These are phyloP conservation scores for Stramenopiles sp. DNA, from an alignment of 352 stramenopile species.

Conservation along the genomic window DNA sequence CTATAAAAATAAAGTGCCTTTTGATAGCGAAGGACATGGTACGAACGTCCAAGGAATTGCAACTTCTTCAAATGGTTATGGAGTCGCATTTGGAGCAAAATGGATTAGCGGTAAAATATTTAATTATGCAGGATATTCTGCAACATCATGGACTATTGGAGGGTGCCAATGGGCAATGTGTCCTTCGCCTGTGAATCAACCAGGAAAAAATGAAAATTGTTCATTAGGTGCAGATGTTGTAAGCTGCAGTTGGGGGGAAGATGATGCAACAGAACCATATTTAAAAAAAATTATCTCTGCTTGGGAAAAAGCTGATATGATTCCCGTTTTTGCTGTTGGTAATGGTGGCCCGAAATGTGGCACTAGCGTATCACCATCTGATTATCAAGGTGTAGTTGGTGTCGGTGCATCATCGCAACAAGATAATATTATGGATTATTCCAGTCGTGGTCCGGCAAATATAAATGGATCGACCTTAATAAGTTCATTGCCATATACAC, in stretches of 20 bases:
- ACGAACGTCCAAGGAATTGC: slow-evolving; percentile 25
- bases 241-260: slow-evolving; percentile 33
- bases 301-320: slow-evolving; percentile 32
- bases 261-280: slow-evolving; percentile 18
- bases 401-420: slow-evolving; percentile 29
- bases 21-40: slow-evolving; percentile 24
- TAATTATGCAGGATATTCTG: too few relatives aligned
- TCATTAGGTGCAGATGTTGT: slow-evolving; percentile 33
- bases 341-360: slow-evolving; percentile 28
- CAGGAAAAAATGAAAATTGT: slow-evolving; percentile 18
- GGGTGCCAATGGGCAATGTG: slow-evolving; percentile 23
- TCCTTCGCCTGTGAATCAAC: slow-evolving; percentile 11
- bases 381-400: slow-evolving; percentile 26
- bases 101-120: slow-evolving; percentile 26
- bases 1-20: too few relatives aligned
- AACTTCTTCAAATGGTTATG: slow-evolving; percentile 18
- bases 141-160: too few relatives aligned
- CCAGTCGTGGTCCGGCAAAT: slow-evolving; percentile 22
- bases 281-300: slow-evolving; percentile 28
- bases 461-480: too few relatives aligned
- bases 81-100: slow-evolving; percentile 18
- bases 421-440: slow-evolving; percentile 23
- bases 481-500: too few relatives aligned
- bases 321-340: slow-evolving; percentile 32
- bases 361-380: slow-evolving; percentile 25